Evolutionary conservation across 352 stramenopile species (phyloP).

Genomic region (Pythium aristosporum): DNA sequence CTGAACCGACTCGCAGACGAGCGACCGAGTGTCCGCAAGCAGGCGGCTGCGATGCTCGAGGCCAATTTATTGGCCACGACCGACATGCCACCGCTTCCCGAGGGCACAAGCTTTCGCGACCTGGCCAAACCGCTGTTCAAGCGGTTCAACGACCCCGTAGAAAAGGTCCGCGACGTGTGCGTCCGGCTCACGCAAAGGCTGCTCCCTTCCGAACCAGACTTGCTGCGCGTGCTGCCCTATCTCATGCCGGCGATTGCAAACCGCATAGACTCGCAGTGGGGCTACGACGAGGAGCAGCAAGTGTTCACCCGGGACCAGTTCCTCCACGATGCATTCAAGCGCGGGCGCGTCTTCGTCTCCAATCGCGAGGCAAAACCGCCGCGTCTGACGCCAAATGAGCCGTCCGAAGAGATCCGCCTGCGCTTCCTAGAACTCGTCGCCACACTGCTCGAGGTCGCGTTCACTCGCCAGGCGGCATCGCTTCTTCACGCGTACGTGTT

Average conservation of each 20-base stretch:
- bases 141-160: constrained; percentile 78
- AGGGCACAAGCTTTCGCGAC: constrained; percentile 32
- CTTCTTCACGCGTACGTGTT: constrained; percentile 84
- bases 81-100: neutral
- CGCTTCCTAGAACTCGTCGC: constrained; percentile 55
- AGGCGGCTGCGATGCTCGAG: constrained; percentile 55
- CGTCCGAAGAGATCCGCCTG: constrained; percentile 77
- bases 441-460: constrained; percentile 51
- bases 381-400: constrained; percentile 49
- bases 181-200: constrained; percentile 52
- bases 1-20: constrained; percentile 67
- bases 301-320: constrained; percentile 67
- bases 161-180: constrained; percentile 76
- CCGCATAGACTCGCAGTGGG: constrained; percentile 65
- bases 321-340: constrained; percentile 74
- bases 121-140: constrained; percentile 80
- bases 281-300: constrained; percentile 75
- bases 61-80: constrained; percentile 28
- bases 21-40: constrained; percentile 47
- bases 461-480: constrained; percentile 53
- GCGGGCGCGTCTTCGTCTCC: constrained; percentile 56
- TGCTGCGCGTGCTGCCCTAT: constrained; percentile 72
- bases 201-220: constrained; percentile 46
- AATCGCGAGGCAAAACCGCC: constrained; percentile 27
- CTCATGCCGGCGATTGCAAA: constrained; percentile 66